Evolutionary conservation across 306 rosid species (phyloP), one percentile per base, ranked within the genome.

Genomic region (Acacia melanoxylon): DNA sequence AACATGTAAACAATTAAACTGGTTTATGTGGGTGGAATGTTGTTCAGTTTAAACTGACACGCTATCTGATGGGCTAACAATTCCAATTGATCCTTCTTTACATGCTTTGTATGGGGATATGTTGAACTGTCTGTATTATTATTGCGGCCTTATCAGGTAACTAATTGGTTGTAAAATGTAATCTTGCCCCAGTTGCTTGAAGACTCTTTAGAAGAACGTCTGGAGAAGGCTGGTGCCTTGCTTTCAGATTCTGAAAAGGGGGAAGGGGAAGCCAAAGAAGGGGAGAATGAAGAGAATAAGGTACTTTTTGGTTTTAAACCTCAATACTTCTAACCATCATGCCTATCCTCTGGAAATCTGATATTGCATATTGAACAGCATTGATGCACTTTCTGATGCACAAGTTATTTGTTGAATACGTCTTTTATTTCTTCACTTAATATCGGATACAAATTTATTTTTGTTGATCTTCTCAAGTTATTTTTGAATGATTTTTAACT

Each of bases 221-320:
- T 86, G 86, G 99, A 93, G 83, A 96, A 93, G 91, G 84, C 90
- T 4, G 97, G 89, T 73, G 87, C 83, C 75, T 88, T 92, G 84
- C 83, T 90, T 86, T 90, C 93, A 42, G 98, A 96, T 88, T 86
- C 97, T 82, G 99, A 95, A 79, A 93, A 87, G 81, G 93, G 88
- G 40, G 99, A 95, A 17, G 99, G 96, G 49, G 98, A 93, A 86
- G 80, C 84, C 54, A 95, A 93, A 87, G 98, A 95, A 63, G 93
- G 89, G 68, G 99, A 93, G 33, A 78, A 80, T 74, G 98, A 93
- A 48, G 98, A 96, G 79, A 91, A 74, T 86, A 93, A 96, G 97
- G 99, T 96, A 81, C 27, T 45, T 24, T 71, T 67, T 75, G 48
- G 20, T 71, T 45, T 42, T 45, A 71, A 24, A 66, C 66, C 74